These are phyloP conservation scores for Pichia exigua DNA, from an alignment of 805 yeast genomes.

Conservation along the genomic window DNA sequence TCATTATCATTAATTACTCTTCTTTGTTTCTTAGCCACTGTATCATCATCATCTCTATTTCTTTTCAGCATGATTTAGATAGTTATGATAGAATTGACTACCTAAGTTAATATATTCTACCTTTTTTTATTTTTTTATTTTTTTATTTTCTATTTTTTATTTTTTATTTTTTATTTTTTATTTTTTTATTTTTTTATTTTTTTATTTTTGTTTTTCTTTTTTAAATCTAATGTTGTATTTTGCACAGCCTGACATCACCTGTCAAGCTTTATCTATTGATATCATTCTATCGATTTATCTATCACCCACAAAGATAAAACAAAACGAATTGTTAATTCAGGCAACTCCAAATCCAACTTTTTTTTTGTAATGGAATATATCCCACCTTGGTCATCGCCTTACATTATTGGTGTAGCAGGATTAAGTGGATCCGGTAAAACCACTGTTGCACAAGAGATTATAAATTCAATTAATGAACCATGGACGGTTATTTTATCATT, in stretches of 20 bases:
- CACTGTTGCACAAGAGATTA: constrained; percentile 77
- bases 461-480: constrained; percentile 72
- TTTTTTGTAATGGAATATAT: constrained; percentile 31
- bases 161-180: too few species aligned
- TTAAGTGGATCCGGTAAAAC: constrained; percentile 90
- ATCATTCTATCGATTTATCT: too few species aligned
- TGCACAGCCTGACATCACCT: not conserved
- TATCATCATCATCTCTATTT: not conserved
- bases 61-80: not conserved
- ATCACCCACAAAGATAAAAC: too few species aligned
- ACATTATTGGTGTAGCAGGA: constrained; percentile 83
- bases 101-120: too few species aligned
- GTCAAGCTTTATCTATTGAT: too few species aligned
- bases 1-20: not conserved
- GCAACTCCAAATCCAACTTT: too few species aligned
- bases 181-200: too few species aligned
- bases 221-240: not conserved
- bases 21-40: not conserved
- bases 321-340: too few species aligned
- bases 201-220: too few species aligned
- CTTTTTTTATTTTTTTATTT: too few species aligned
- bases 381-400: constrained; percentile 89
- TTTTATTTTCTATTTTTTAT: too few species aligned
- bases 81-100: too few species aligned
- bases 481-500: constrained; percentile 88